These are phyloP conservation scores for Gnetum montanum DNA, from an alignment of 75 land plant genomes.

Conservation along the genomic window DNA sequence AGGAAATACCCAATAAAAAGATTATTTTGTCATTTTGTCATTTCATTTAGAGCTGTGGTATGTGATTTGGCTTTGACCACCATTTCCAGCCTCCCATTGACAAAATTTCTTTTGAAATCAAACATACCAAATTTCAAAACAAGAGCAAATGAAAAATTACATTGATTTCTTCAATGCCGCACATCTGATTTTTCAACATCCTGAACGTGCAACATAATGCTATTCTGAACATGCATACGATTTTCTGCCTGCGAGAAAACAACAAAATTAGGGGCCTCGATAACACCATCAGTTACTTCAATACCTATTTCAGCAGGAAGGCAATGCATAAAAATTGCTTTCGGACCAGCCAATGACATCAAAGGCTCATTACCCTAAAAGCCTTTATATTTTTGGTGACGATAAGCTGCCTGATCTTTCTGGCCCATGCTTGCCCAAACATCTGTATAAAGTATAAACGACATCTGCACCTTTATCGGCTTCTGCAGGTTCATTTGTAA, in stretches of 20 bases:
- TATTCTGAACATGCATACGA: conserved; percentile 98
- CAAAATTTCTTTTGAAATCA: too few relatives aligned
- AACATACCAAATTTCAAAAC: too few relatives aligned
- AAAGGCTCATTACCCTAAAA: conserved; percentile 90
- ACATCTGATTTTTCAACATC: too few relatives aligned
- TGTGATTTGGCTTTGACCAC: too few relatives aligned
- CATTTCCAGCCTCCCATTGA: too few relatives aligned
- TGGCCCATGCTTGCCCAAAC: conserved; percentile 99
- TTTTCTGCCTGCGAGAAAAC: conserved; percentile 97
- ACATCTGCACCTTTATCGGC: conserved; percentile 88
- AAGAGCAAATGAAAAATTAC: too few relatives aligned
- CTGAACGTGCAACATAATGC: conserved; percentile 76
- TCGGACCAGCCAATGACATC: conserved; percentile 82
- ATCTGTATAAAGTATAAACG: conserved; percentile 91
- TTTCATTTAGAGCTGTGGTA: too few relatives aligned
- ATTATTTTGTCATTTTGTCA: too few relatives aligned
- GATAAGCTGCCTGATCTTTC: conserved; percentile 84
- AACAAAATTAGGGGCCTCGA: conserved; percentile 88
- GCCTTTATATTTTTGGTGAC: conserved; percentile 72
- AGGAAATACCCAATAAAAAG: too few relatives aligned
- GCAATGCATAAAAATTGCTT: conserved; percentile 94
- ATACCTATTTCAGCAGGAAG: conserved; percentile 94
- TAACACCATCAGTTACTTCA: conserved; percentile 86
- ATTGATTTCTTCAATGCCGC: too few relatives aligned
- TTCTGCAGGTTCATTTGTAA: conserved; percentile 75